phyloP scores from a whole-genome alignment of 1,284 basidiomycete species.

The Gomphus bonarii region DNA sequence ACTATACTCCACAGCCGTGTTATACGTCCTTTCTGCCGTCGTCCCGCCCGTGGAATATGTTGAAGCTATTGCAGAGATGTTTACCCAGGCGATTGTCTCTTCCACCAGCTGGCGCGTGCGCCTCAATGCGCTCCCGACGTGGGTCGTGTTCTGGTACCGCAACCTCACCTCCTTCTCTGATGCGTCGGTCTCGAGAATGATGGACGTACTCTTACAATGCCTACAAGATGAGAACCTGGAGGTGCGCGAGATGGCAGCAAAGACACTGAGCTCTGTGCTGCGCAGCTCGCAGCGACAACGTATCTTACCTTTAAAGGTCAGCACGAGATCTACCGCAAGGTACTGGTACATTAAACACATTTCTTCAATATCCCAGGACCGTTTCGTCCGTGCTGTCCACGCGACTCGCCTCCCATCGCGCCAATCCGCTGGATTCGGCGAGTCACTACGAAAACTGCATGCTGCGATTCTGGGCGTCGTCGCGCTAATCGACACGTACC shows the following conservation, averaged over 20 bases:
- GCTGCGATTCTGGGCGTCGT: constrained; percentile 88
- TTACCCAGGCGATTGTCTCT: constrained; percentile 57
- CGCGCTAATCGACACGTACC: constrained; percentile 68
- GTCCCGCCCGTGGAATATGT: constrained; percentile 54
- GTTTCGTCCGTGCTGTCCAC: constrained; percentile 56
- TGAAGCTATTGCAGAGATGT: constrained; percentile 45
- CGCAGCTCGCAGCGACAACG: constrained; percentile 88
- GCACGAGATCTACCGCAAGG: constrained; percentile 13
- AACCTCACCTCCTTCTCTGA: constrained; percentile 73
- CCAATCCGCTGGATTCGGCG: constrained; percentile 63
- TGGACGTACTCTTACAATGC: constrained; percentile 77
- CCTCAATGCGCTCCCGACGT: constrained; percentile 58
- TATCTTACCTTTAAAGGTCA: constrained; percentile 77
- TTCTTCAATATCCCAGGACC: constrained; percentile 44
- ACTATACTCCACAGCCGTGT: constrained; percentile 60
- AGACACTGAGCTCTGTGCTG: constrained; percentile 82
- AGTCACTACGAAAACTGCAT: constrained; percentile 70
- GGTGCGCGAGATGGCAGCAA: constrained; percentile 89
- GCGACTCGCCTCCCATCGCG: constrained; percentile 62
- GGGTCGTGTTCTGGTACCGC: constrained; percentile 79
- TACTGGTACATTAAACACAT: constrained; percentile 3
- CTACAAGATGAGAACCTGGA: constrained; percentile 88
- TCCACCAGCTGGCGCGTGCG: constrained; percentile 74
- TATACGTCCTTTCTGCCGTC: constrained; percentile 65
- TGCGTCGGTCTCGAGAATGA: constrained; percentile 53